Evolutionary conservation across 2,329 filamentous ascomycete species (phyloP), one percentile per base, ranked within the genome.

Genomic region (Cladophialophora exuberans): DNA sequence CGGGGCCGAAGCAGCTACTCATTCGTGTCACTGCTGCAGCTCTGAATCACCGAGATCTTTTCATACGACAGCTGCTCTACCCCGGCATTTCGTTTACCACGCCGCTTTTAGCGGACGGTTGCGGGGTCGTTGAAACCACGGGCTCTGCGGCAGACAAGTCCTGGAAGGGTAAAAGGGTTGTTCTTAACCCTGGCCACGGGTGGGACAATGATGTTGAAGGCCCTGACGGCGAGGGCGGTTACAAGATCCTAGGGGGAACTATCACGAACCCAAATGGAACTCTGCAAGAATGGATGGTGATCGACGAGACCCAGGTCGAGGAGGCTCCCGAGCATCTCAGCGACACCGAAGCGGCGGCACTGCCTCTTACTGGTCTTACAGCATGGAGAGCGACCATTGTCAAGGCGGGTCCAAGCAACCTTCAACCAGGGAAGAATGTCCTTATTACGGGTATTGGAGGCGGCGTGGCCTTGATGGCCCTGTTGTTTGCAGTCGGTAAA

Each of bases 381-480:
- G 93, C 83, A 5, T 97, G 90, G 90, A 79, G 93, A 41, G 93
- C 92, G 0, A 75, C 95, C 38, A 82, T 94, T 44, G 87, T 82
- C 4, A 97, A 97, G 31, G 97, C 72, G 89, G 85, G 69, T 78
- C 10, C 23, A 15, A 48, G 54, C 10, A 77, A 76, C 52, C 69
- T 72, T 7, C 60, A 67, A 3, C 63, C 70, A 0, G 89, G 89
- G 2, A 75, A 82, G 57, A 95, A 95, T 67, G 79, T 97, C 3
- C 76, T 97, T 26, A 75, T 97, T 35, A 97, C 93, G 4, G 93
- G 93, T 0, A 95, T 97, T 70, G 93, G 93, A 0, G 93, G 93
- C 30, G 93, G 93, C 35, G 93, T 97, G 1, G 93, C 93, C 30
- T 75, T 97, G 51, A 86, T 89, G 76, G 87, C 83, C 4, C 75